Evolutionary conservation across 1,139 yeast species (phyloP).

Genomic region (Eremothecium gossypii): DNA sequence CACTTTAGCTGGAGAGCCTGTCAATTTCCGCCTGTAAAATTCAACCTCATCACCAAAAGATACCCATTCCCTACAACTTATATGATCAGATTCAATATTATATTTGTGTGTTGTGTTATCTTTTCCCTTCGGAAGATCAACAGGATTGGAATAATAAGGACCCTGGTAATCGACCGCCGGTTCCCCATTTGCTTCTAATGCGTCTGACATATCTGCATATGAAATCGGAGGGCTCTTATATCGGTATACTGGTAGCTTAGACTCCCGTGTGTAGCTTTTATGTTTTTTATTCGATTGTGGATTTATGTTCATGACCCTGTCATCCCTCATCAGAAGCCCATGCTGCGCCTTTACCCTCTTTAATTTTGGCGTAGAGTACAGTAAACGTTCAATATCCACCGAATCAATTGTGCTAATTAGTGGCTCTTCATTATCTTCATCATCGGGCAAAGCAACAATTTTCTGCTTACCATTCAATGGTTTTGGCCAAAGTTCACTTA

Average conservation of each 20-base stretch:
- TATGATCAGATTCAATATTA: conserved; percentile 25
- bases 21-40: not conserved
- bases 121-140: conserved; percentile 47
- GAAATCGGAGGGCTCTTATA: conserved; percentile 10
- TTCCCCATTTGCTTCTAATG: conserved; percentile 38
- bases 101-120: conserved; percentile 61
- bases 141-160: conserved; percentile 50
- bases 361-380: too few relatives aligned
- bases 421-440: too few relatives aligned
- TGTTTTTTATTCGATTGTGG: too few relatives aligned
- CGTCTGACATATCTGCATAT: conserved; percentile 12
- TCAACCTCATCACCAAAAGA: conserved; percentile 17
- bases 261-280: too few relatives aligned
- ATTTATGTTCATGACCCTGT: too few relatives aligned
- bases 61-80: conserved; percentile 21
- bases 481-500: conserved; percentile 25
- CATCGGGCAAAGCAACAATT: too few relatives aligned
- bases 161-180: conserved; percentile 47
- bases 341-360: too few relatives aligned
- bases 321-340: too few relatives aligned
- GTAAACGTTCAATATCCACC: too few relatives aligned
- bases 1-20: not conserved
- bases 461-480: too few relatives aligned
- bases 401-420: too few relatives aligned
- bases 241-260: conserved; percentile 1